Evolutionary conservation across 208 protist species (phyloP).

Genomic region (Leishmania aethiopica): DNA sequence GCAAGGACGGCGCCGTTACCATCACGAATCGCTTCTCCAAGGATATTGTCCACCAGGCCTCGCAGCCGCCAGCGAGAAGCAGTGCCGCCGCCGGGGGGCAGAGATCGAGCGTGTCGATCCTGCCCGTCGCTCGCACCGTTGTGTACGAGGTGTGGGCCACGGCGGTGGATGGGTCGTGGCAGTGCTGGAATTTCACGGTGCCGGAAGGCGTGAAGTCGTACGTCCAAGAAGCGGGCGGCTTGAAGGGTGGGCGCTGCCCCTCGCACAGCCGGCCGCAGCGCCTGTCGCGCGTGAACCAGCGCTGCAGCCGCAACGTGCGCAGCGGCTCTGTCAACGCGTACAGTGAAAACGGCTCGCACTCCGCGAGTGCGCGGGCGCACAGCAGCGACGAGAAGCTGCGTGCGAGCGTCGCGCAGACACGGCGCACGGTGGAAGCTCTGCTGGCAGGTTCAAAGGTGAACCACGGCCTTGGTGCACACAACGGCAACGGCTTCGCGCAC

Average conservation of each 20-base stretch:
- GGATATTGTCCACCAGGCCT: slow-evolving; percentile 35
- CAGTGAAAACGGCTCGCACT: neutral
- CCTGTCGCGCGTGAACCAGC: slow-evolving; percentile 19
- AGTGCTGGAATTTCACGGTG: slow-evolving; percentile 50
- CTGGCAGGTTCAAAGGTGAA: slow-evolving; percentile 25
- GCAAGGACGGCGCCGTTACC: slow-evolving; percentile 65
- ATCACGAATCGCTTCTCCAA: slow-evolving; percentile 53
- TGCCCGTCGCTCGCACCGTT: slow-evolving; percentile 41
- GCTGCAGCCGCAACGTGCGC: slow-evolving; percentile 7
- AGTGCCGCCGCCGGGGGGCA: neutral
- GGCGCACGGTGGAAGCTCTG: slow-evolving; percentile 34
- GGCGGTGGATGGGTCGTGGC: slow-evolving; percentile 43
- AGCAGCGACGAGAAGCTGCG: slow-evolving; percentile 33
- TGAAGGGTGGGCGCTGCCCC: slow-evolving; percentile 14
- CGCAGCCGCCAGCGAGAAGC: slow-evolving; percentile 37
- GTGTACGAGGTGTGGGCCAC: slow-evolving; percentile 53
- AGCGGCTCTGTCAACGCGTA: neutral
- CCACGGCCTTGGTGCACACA: slow-evolving; percentile 2
- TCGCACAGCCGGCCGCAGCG: slow-evolving; percentile 24
- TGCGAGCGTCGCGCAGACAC: slow-evolving; percentile 42
- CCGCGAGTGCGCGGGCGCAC: neutral
- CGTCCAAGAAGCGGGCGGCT: slow-evolving; percentile 8
- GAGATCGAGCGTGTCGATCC: slow-evolving; percentile 38
- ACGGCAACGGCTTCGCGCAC: neutral
- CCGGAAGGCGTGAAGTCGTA: slow-evolving; percentile 19